These are phyloP conservation scores for sunflower (Helianthus annuus) DNA, from an alignment of 129 eudicot species.

Conservation along the genomic window DNA sequence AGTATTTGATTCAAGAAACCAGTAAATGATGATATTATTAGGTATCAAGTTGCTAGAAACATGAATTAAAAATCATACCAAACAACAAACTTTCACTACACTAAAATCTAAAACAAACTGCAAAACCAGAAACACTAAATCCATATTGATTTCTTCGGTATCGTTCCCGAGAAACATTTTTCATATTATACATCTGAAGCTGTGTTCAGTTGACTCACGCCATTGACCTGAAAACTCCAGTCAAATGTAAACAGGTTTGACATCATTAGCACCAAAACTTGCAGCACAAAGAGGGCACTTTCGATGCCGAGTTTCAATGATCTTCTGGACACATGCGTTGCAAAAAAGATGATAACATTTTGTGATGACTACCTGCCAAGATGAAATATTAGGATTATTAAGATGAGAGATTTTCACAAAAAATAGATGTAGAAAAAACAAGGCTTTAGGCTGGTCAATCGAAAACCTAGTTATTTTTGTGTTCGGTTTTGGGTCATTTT, in stretches of 20 bases:
- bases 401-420: background rate
- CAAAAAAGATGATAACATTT: constrained; percentile 97
- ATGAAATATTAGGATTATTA: constrained; percentile 4
- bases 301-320: constrained; percentile 78
- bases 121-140: constrained; percentile 30
- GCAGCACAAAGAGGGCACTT: constrained; percentile 94
- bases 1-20: constrained; percentile 29
- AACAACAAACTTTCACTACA: constrained; percentile 32
- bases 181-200: constrained; percentile 33
- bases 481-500: background rate
- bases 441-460: too few relatives aligned
- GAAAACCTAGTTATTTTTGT: too few relatives aligned
- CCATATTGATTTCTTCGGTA: constrained; percentile 25
- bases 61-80: constrained; percentile 17
- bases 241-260: constrained; percentile 89
- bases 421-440: background rate
- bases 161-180: constrained; percentile 27
- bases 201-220: constrained; percentile 9
- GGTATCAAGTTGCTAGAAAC: constrained; percentile 30
- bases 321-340: constrained; percentile 66
- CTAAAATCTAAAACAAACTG: constrained; percentile 33
- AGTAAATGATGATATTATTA: constrained; percentile 34
- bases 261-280: constrained; percentile 87
- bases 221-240: constrained; percentile 22
- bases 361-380: constrained; percentile 86